Evolutionary conservation across 2,329 filamentous ascomycete species (phyloP).

Genomic region (Alternaria viburni): DNA sequence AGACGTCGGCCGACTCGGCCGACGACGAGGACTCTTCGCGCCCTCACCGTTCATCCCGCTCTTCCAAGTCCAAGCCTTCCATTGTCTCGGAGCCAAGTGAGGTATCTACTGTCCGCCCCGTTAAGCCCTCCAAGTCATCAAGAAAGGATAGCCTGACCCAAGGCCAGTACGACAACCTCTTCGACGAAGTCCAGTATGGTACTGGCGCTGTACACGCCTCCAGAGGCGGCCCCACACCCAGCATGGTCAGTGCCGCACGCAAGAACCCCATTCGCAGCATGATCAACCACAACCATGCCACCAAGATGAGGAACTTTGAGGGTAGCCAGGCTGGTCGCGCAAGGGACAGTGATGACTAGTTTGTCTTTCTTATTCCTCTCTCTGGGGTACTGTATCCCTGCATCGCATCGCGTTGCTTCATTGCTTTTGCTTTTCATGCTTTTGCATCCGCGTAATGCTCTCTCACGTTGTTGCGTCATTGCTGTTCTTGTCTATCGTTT

Average conservation of each 20-base stretch:
- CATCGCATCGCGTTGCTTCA: neutral
- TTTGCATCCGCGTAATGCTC: neutral
- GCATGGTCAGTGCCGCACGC: constrained; percentile 43
- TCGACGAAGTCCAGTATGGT: constrained; percentile 38
- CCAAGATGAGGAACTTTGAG: constrained; percentile 42
- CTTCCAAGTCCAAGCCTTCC: constrained; percentile 15
- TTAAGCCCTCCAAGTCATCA: constrained; percentile 23
- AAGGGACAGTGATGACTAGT: neutral
- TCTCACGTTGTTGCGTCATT: neutral
- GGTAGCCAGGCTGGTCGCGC: constrained; percentile 5
- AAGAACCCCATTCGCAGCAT: constrained; percentile 46
- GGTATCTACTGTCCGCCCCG: constrained; percentile 42
- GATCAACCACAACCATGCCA: constrained; percentile 41
- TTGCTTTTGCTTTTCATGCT: neutral
- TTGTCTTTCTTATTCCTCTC: neutral
- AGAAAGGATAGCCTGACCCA: constrained; percentile 43
- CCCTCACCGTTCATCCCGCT: constrained; percentile 25
- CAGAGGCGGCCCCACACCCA: constrained; percentile 44
- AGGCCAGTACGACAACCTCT: constrained; percentile 36
- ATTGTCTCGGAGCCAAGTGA: constrained; percentile 45
- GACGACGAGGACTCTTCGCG: constrained; percentile 24
- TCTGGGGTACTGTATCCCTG: constrained; percentile 1
- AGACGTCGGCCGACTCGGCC: constrained; percentile 27
- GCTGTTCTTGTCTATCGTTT: neutral
- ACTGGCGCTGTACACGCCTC: constrained; percentile 40